Percentiles rank a stretch among this genome's conserved stretches.
These are phyloP conservation scores for Bisporella sp. DNA, from an alignment of 2,329 filamentous ascomycete genomes.

Conservation along the genomic window DNA sequence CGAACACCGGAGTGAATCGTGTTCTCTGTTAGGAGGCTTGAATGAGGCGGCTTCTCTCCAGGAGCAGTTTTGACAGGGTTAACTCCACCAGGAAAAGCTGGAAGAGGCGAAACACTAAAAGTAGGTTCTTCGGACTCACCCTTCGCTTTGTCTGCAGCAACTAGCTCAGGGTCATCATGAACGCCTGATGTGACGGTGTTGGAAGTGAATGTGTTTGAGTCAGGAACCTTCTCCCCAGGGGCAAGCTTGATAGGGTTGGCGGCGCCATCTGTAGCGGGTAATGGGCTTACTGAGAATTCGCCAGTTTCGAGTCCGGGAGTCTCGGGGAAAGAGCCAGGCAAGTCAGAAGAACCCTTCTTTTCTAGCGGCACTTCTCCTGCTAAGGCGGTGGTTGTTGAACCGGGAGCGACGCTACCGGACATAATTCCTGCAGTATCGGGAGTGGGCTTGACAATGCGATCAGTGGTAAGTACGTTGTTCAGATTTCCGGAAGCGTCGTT, in stretches of 20 bases:
- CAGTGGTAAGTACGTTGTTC: constrained; percentile 83
- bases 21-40: constrained; percentile 55
- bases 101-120: constrained; percentile 54
- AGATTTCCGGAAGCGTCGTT: constrained; percentile 76
- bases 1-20: constrained; percentile 65
- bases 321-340: constrained; percentile 65
- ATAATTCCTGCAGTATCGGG: constrained; percentile 43
- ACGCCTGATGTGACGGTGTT: constrained; percentile 68
- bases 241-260: constrained; percentile 76
- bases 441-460: constrained; percentile 53
- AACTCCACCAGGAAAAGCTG: constrained; percentile 54
- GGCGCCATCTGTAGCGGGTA: constrained; percentile 54
- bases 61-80: constrained; percentile 77
- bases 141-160: constrained; percentile 39
- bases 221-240: constrained; percentile 75
- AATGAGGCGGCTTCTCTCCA: constrained; percentile 72
- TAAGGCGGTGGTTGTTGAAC: constrained; percentile 64
- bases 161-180: constrained; percentile 74
- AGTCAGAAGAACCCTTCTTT: constrained; percentile 36
- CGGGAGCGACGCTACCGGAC: constrained; percentile 57
- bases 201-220: constrained; percentile 53
- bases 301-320: constrained; percentile 50
- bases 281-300: constrained; percentile 46
- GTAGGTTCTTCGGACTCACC: constrained; percentile 33
- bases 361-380: constrained; percentile 62